Base-by-base conservation (phyloP, 345 rosid genomes). In the Euphorbia peplus region DNA sequence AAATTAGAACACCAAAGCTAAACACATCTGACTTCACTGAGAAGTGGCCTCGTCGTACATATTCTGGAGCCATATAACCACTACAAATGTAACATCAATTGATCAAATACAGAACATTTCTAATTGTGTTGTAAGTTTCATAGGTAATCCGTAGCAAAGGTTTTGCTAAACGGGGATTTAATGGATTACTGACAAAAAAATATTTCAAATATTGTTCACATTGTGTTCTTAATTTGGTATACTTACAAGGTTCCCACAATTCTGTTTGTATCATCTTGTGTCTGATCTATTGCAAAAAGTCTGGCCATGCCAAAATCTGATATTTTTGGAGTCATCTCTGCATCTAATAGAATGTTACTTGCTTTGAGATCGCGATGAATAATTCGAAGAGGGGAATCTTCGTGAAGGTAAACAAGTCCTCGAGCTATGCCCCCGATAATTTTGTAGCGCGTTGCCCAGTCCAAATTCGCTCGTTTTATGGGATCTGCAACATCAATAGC, bases 61-160 rank as follows among this genome's bases (percentile, higher is more conserved):
- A 86, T 52, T 88, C 86, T 5, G 87, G 87, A 39, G 90, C 86
- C 88, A 88, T 77, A 57, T 86, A 88, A 66, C 86, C 88, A 69
- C 83, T 86, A 53, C 61, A 54, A 18, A 53, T 8, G 11, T 21
- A 9, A 21, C n/a, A 50, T 10, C 4, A 32, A n/a, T n/a, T n/a
- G n/a, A n/a, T n/a, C n/a, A n/a, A n/a, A n/a, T n/a, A n/a, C n/a
- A n/a, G n/a, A n/a, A n/a, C n/a, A n/a, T n/a, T n/a, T n/a, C n/a
- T n/a, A n/a, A n/a, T n/a, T n/a, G n/a, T n/a, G n/a, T n/a, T n/a
- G n/a, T n/a, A n/a, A n/a, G n/a, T n/a, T n/a, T n/a, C n/a, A n/a
- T n/a, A n/a, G n/a, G n/a, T n/a, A n/a, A n/a, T n/a, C n/a, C n/a
- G n/a, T n/a, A n/a, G n/a, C n/a, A n/a, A n/a, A n/a, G n/a, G n/a